Conservation (phyloP, 495 filamentous ascomycete species). For the Aspergillus funiculosus region DNA sequence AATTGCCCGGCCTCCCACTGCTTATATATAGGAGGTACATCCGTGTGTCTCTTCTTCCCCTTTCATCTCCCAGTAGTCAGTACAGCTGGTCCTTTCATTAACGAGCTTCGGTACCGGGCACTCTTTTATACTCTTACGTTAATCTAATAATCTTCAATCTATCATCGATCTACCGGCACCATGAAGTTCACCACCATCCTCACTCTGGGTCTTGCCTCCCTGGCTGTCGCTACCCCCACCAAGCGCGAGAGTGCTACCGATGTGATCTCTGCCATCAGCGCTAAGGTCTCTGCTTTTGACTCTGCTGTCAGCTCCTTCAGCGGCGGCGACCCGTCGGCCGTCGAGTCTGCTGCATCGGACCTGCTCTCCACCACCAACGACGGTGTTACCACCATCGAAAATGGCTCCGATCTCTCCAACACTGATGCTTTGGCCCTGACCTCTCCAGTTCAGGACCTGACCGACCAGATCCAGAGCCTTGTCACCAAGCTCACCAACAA, state of each 20-base stretch:
- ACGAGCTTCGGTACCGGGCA: slow-evolving; percentile 16
- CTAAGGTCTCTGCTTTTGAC: slow-evolving; percentile 31
- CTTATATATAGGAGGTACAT: slow-evolving; percentile 18
- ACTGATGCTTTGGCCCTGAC: slow-evolving; percentile 31
- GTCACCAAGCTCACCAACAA: slow-evolving; percentile 29
- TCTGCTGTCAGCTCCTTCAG: slow-evolving; percentile 31
- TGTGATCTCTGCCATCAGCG: slow-evolving; percentile 28
- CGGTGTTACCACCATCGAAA: slow-evolving; percentile 24
- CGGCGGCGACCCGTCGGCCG: slow-evolving; percentile 24
- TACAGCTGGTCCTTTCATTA: slow-evolving; percentile 15
- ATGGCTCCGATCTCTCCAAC: slow-evolving; percentile 20
- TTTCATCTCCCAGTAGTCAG: slow-evolving; percentile 10
- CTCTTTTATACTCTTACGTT: slow-evolving; percentile 15
- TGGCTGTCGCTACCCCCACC: slow-evolving; percentile 24
- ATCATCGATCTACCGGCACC: slow-evolving; percentile 17
- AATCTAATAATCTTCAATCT: slow-evolving; percentile 5
- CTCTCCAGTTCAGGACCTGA: slow-evolving; percentile 29
- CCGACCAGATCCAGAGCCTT: slow-evolving; percentile 23
- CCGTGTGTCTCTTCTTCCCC: not conserved
- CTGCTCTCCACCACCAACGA: slow-evolving; percentile 31
- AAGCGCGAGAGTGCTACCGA: slow-evolving; percentile 27
- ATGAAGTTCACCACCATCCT: slow-evolving; percentile 40
- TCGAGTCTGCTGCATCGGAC: slow-evolving; percentile 29
- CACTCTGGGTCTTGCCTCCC: slow-evolving; percentile 27
- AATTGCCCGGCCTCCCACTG: not conserved